Base-by-base conservation (phyloP, 768 basidiomycete species). In the Butyriboletus loyo region DNA sequence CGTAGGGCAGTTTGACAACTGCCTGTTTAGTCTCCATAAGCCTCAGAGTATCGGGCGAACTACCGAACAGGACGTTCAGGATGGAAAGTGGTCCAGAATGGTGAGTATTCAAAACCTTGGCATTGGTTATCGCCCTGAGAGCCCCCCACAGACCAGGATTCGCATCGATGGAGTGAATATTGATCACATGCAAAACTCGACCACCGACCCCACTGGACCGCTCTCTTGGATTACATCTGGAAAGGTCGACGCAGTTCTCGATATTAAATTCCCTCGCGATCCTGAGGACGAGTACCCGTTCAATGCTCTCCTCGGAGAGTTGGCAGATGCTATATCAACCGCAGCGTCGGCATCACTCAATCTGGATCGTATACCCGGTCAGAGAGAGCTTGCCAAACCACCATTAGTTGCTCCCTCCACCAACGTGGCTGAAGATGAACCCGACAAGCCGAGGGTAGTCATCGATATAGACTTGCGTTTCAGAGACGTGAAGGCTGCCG, bases 191-290 rank as follows among this genome's bases (percentile, higher is more conserved):
- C 91, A 97, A 71, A 83, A 86, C 46, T 84, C 87, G 31, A 84
- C 86, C 5, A 89, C 87, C 3, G 78, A 79, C 49, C 89, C 87
- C 56, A 91, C 93, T 7, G 67, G 67, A 7, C 94, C 95, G 13
- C 87, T 98, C 54, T 94, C 93, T 2, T 99, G 97, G 97, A 93
- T 99, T 53, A 95, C 89, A 0, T 91, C 95, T 0, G 97, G 97
- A 38, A 97, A 96, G 70, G 80, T 97, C 25, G 97, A 99, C 64
- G 91, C 93, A 10, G 97, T 99, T 6, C 80, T 98, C 22, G 97
- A 99, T 71, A 95, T 99, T 73, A 93, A 95, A 65, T 98, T 99
- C 70, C 95, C 97, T 22, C 84, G 84, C 17, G 86, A 92, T 60
- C 83, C 83, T 10, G 86, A 87, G 52, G 80, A 79, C 39, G 81